Conservation (phyloP, 768 basidiomycete species). For the Chalciporus chontae region DNA sequence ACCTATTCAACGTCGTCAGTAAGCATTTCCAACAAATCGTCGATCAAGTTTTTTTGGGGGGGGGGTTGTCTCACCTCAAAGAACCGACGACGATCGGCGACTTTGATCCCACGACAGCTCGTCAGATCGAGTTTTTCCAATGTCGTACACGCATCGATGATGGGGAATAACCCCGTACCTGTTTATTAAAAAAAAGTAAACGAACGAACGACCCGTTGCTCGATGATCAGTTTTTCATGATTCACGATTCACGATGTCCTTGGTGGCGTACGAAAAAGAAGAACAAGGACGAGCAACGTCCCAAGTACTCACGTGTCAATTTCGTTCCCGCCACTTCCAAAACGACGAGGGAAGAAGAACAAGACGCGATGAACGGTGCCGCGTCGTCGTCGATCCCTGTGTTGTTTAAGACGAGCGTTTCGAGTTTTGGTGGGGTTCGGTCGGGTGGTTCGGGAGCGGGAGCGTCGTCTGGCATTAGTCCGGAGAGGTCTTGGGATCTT, state of each 20-base stretch:
- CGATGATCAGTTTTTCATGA: too few species aligned
- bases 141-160: slow-evolving; percentile 54
- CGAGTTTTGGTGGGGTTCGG: too few species aligned
- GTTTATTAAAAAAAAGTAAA: too few species aligned
- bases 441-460: too few species aligned
- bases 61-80: slow-evolving; percentile 47
- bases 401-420: slow-evolving; percentile 53
- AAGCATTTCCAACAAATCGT: too few species aligned
- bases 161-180: slow-evolving; percentile 53
- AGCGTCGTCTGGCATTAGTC: slow-evolving; percentile 41
- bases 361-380: slow-evolving; percentile 49
- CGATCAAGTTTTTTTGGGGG: too few species aligned
- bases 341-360: slow-evolving; percentile 39
- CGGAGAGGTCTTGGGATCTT: slow-evolving; percentile 48
- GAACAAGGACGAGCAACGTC: too few species aligned
- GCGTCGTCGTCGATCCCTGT: slow-evolving; percentile 60
- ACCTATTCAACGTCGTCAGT: slow-evolving; percentile 14
- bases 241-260: too few species aligned
- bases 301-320: slow-evolving; percentile 59
- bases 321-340: slow-evolving; percentile 57
- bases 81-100: slow-evolving; percentile 59
- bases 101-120: slow-evolving; percentile 59
- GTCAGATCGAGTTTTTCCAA: slow-evolving; percentile 60
- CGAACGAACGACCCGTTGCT: too few species aligned
- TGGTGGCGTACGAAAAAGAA: too few species aligned